A percentile compares a stretch with the other conserved stretches of the same genome.
Conservation (phyloP, 331 rosid genomes). For the Phaseolus coccineus region DNA sequence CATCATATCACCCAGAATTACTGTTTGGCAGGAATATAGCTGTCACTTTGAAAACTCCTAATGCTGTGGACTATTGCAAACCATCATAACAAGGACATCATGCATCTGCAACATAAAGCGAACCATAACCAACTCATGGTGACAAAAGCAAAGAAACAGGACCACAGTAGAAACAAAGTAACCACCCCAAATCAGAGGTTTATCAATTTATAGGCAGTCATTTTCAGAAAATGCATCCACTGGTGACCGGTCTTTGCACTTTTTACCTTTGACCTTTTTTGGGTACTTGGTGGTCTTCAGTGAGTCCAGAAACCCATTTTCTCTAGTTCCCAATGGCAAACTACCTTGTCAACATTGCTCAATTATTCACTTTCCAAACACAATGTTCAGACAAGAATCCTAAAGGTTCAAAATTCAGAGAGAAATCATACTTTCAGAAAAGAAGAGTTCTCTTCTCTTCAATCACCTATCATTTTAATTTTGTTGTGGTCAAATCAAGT, state of each 20-base stretch:
- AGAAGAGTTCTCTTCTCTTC: constrained; percentile 13
- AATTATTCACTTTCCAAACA: constrained; percentile 46
- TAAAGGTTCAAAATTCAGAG: constrained; percentile 23
- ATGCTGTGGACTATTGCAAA: constrained; percentile 47
- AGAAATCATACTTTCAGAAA: constrained; percentile 27
- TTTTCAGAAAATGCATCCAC: constrained; percentile 38
- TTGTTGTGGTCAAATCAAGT: constrained; percentile 34
- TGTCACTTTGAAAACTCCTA: constrained; percentile 55
- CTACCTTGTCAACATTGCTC: constrained; percentile 44
- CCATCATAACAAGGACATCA: constrained; percentile 54
- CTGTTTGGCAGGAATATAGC: constrained; percentile 48
- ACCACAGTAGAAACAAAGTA: constrained; percentile 53
- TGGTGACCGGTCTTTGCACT: constrained; percentile 33
- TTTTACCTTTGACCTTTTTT: constrained; percentile 36
- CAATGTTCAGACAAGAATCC: constrained; percentile 35
- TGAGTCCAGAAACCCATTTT: constrained; percentile 38
- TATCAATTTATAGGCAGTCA: constrained; percentile 42
- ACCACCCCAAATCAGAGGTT: constrained; percentile 41
- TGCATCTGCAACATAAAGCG: constrained; percentile 53
- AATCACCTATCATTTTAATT: constrained; percentile 3
- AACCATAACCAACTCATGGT: constrained; percentile 50
- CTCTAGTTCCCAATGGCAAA: constrained; percentile 36
- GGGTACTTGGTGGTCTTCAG: constrained; percentile 34
- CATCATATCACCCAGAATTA: constrained; percentile 53
- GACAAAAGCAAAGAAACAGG: constrained; percentile 42